Evolutionary conservation across 805 yeast species (phyloP).

Genomic region (Cephaloascus fragrans): DNA sequence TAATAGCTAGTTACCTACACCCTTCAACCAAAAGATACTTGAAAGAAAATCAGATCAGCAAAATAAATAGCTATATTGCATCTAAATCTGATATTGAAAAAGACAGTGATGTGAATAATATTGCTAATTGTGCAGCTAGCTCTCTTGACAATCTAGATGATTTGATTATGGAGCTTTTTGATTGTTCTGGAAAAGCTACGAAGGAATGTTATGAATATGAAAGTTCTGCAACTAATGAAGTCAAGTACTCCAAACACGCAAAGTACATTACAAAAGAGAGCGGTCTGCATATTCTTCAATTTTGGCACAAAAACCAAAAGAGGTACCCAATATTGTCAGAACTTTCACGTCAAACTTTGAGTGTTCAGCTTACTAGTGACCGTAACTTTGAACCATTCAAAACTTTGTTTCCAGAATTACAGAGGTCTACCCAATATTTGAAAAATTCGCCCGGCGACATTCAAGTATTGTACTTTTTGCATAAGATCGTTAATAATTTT

Average conservation of each 20-base stretch:
- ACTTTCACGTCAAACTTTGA: constrained; percentile 7
- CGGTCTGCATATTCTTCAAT: constrained; percentile 9
- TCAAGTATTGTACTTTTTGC: constrained; percentile 9
- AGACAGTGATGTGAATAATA: constrained; percentile 1
- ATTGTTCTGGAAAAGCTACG: constrained; percentile 16
- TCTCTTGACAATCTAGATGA: constrained; percentile 8
- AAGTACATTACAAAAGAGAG: constrained; percentile 7
- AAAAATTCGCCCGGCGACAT: constrained; percentile 5
- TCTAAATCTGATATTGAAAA: constrained; percentile 1
- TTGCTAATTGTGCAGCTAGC: no score
- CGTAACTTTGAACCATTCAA: constrained; percentile 8
- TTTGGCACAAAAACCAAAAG: constrained; percentile 11
- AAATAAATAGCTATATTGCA: constrained; percentile 6
- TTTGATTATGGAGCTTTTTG: constrained; percentile 14
- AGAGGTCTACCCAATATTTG: constrained; percentile 3
- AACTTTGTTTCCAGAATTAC: constrained; percentile 4
- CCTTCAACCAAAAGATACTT: constrained; percentile 14
- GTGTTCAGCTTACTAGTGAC: constrained; percentile 11
- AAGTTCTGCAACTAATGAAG: constrained; percentile 10
- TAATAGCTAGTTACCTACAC: constrained; percentile 11
- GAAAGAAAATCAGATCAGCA: constrained; percentile 7
- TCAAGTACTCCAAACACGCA: constrained; percentile 4
- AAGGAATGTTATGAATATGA: constrained; percentile 17
- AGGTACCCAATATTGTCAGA: constrained; percentile 9
- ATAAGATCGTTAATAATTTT: constrained; percentile 7